These are phyloP conservation scores for Linnemannia elongata DNA, from an alignment of 192 early-diverging fungal species.

Conservation along the genomic window DNA sequence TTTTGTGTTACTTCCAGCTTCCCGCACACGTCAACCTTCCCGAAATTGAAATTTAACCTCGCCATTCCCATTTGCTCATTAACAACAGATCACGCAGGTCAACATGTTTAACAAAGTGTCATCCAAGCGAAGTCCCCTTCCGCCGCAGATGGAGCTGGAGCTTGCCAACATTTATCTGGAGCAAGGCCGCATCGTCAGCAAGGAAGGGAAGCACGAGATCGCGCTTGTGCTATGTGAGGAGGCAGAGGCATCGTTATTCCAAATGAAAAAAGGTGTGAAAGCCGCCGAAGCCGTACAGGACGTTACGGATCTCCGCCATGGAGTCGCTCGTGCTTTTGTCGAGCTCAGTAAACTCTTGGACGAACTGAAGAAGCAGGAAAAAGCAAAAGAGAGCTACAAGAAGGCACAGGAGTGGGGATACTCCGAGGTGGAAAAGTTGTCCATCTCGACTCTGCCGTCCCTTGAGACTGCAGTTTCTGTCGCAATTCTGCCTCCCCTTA, in stretches of 20 bases:
- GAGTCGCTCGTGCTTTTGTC: no score
- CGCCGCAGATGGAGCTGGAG: constrained; percentile 34
- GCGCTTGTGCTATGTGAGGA: constrained; percentile 33
- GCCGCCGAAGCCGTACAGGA: background rate
- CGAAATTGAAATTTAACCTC: constrained; percentile 8
- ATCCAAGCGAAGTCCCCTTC: constrained; percentile 26
- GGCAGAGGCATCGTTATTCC: constrained; percentile 35
- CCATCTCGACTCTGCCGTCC: no score
- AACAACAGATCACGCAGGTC: constrained; percentile 26
- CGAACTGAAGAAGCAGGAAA: no score
- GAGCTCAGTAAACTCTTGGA: no score
- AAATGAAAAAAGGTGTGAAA: constrained; percentile 35
- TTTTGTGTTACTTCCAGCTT: constrained; percentile 13
- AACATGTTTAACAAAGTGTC: constrained; percentile 34
- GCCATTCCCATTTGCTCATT: constrained; percentile 17
- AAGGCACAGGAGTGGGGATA: no score
- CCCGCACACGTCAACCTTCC: constrained; percentile 13
- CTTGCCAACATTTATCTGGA: constrained; percentile 32
- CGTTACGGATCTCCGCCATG: no score
- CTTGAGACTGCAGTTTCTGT: no score
- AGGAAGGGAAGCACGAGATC: constrained; percentile 25
- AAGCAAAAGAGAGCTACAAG: no score
- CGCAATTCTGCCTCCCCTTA: no score
- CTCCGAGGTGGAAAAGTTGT: no score
- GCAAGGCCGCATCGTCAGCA: constrained; percentile 18